Base-by-base conservation (phyloP, 129 eudicot species). In the Escallonia herrerae region DNA sequence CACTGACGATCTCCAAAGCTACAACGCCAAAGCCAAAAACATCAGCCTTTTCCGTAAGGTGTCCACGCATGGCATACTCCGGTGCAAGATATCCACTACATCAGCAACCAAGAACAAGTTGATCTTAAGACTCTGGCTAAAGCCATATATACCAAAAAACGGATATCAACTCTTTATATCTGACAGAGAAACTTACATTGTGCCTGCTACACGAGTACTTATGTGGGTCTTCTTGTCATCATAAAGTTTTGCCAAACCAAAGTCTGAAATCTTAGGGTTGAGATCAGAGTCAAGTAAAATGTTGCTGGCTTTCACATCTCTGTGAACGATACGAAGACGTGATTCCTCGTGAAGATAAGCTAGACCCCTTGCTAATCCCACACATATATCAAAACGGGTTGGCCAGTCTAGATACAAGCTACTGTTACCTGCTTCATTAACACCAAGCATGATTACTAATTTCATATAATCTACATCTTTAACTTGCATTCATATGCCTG, bases 21-120 rank as follows among this genome's bases (percentile, higher is more conserved):
- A 91, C 94, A 56, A 91, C 97, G 53, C 96, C 97, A 71, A 84
- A 91, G 5, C 90, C 80, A 71, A 82, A 91, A 56, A 91, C 86
- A 62, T 91, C 97, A 53, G 82, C 97, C 81, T 91, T 91, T 68
- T 91, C 97, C 0, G 97, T 87, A 15, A 91, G 90, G 66, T 91
- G 97, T 40, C 97, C 96, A 3, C 95, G 85, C 95, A 91, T 76
- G 43, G 97, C 97, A 74, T 90, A 90, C 78, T 90, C 97, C 0
- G 93, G 95, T 46, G 95, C 95, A 51, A 90, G 87, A 77, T 91
- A 91, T 46, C 95, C 95, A n/a, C 95, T 87, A 43, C 78, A 77
- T 13, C n/a, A 44, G n/a, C 3, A 68, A 48, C 53, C 50, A 51
- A 10, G 22, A 67, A 77, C 9, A 41, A 51, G 33, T 22, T 22